A percentile compares a stretch with the other conserved stretches of the same genome.
phyloP scores from a whole-genome alignment of 495 filamentous ascomycete species.

The Letharia lupina region DNA sequence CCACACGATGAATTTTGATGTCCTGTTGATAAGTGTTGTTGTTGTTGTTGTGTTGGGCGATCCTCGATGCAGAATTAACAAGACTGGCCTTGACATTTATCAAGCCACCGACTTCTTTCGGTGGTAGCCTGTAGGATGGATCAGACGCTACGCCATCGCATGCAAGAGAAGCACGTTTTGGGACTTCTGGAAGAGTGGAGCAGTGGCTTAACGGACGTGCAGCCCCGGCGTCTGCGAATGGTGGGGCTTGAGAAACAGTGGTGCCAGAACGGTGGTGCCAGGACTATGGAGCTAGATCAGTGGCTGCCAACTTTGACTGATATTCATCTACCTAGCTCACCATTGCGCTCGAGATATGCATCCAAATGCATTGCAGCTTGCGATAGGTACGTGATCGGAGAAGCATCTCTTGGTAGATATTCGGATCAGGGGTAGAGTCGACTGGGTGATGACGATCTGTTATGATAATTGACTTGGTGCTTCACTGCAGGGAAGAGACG shows the following conservation, averaged over 20 bases:
- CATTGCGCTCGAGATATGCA: neutral
- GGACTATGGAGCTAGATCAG: neutral
- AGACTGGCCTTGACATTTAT: neutral
- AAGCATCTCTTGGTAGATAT: slow-evolving; percentile 1
- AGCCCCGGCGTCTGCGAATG: neutral
- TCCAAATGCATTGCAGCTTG: neutral
- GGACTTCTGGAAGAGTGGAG: neutral
- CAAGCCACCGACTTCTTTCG: neutral
- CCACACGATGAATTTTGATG: neutral
- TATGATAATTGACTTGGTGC: neutral
- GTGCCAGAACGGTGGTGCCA: neutral
- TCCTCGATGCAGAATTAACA: neutral
- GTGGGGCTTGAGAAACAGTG: neutral
- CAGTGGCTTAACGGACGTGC: slow-evolving; percentile 7
- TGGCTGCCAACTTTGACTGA: neutral
- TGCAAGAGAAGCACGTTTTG: neutral
- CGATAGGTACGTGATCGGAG: neutral
- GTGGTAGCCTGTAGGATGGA: neutral
- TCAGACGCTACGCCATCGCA: neutral
- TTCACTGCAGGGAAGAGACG: neutral
- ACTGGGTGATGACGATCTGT: neutral
- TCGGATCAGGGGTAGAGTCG: neutral
- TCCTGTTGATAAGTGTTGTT: neutral
- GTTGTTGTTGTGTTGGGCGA: neutral
- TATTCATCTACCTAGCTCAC: neutral